Evolutionary conservation across 768 basidiomycete genomes (phyloP).

Genomic region (Russula abietina): DNA sequence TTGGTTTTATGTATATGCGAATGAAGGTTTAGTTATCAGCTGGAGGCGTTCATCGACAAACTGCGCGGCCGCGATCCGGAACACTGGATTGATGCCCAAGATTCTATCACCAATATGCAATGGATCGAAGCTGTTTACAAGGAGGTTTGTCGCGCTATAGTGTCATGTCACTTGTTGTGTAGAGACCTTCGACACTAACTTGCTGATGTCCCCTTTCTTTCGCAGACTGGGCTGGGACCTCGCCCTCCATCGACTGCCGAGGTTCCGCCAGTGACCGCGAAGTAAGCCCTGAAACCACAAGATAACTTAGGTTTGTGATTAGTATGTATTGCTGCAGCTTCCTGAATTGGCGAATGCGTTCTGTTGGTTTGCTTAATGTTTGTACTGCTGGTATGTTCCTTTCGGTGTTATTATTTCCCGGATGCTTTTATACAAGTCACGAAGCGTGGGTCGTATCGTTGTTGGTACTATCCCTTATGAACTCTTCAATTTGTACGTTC

Average conservation of each 20-base stretch:
- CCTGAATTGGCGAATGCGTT: neutral
- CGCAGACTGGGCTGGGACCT: conserved; percentile 10
- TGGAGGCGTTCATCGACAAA: conserved; percentile 52
- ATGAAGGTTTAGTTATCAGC: conserved; percentile 47
- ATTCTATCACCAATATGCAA: conserved; percentile 19
- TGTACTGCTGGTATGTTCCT: too few species aligned
- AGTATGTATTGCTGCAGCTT: too few species aligned
- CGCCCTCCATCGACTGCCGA: conserved; percentile 19
- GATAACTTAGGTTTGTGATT: too few species aligned
- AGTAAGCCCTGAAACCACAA: neutral
- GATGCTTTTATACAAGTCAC: neutral
- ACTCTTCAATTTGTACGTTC: too few species aligned
- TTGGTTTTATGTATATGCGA: neutral
- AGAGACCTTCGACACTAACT: neutral
- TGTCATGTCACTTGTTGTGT: too few species aligned
- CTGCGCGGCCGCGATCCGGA: conserved; percentile 38
- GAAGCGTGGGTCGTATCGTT: neutral
- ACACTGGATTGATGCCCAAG: conserved; percentile 35
- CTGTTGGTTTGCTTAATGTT: neutral
- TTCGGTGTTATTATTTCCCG: neutral
- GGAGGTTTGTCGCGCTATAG: conserved; percentile 15
- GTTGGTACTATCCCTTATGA: too few species aligned
- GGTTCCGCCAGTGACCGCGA: conserved; percentile 1
- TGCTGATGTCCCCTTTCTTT: neutral
- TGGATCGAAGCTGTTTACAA: conserved; percentile 24